Percentiles rank a stretch among this genome's conserved stretches.
Conservation (phyloP, 805 yeast genomes). For the Candida mattraensis region DNA sequence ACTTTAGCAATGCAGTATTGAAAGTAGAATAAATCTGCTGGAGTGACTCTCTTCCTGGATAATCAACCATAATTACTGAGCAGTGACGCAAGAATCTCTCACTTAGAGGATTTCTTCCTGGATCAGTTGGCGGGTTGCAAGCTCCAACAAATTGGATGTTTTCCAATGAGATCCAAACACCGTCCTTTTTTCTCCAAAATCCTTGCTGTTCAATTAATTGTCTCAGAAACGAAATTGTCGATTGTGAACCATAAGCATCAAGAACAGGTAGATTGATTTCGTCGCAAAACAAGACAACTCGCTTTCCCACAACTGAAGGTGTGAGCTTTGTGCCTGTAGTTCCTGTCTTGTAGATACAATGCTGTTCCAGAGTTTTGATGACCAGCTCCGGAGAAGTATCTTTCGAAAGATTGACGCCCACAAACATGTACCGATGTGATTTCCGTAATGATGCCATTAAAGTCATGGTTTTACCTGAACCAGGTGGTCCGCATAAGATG, state of each 20-base stretch:
- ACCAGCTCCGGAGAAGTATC: conserved; percentile 67
- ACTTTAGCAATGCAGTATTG: conserved; percentile 53
- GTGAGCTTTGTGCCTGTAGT: conserved; percentile 51
- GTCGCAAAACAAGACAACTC: conserved; percentile 86
- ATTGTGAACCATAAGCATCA: conserved; percentile 74
- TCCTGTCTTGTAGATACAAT: conserved; percentile 59
- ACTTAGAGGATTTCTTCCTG: conserved; percentile 63
- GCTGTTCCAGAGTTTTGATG: conserved; percentile 66
- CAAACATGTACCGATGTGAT: conserved; percentile 56
- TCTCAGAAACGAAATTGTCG: conserved; percentile 67
- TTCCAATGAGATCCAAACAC: conserved; percentile 63
- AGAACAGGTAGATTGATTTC: conserved; percentile 80
- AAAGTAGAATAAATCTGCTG: conserved; percentile 65
- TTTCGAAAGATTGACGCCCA: conserved; percentile 79
- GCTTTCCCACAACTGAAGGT: conserved; percentile 62
- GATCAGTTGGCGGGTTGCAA: conserved; percentile 85
- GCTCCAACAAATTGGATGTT: conserved; percentile 90
- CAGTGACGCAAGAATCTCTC: conserved; percentile 67
- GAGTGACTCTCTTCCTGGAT: conserved; percentile 68
- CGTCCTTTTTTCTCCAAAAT: conserved; percentile 65
- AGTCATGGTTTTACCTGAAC: conserved; percentile 96
- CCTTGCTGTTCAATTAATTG: conserved; percentile 74
- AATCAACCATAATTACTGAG: conserved; percentile 68
- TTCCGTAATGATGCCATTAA: conserved; percentile 64
- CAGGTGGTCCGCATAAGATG: conserved; percentile 93